Base-by-base conservation (phyloP, 306 rosid genomes). In the Gastrolobium bilobum region DNA sequence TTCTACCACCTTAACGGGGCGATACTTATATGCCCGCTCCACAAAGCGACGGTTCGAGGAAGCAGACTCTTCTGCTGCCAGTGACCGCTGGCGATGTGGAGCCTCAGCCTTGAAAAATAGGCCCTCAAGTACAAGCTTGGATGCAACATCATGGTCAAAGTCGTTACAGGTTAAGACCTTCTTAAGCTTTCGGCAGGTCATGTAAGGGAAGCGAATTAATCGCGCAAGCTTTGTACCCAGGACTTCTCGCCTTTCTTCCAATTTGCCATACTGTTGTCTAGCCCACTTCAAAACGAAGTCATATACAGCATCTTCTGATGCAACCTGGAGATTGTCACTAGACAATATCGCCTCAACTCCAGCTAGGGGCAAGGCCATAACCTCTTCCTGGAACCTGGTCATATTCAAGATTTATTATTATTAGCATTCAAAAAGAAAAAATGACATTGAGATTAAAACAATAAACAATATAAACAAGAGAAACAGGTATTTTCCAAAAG, bases 1-100 rank as follows among this genome's bases (percentile, higher is more conserved):
- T 84, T 96, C 99, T 10, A 96, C 98, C 47, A 96, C 95, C 94
- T 96, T 96, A 44, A 96, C 98, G 0, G 99, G 99, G 30, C 99
- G 99, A 68, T 96, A 93, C 79, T 93, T 96, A 81, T 93, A 96
- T 7, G 97, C 97, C 50, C 99, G 89, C 89, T 96, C 99, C 76
- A 90, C 90, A 60, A 87, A 93, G 26, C 94, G 94, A 20, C 92
- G 97, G 83, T 81, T 81, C 77, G 68, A 51, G 59, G 90, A 71
- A 43, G 87, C 81, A 0, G 96, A 79, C 71, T 91, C 98, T 54
- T 91, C 97, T 4, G 96, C 92, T 51, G 96, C 98, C 52, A 91
- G 71, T 15, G 87, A 71, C 5, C 98, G 88, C 76, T 96, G 99
- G 51, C 99, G 88, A 76, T 93, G 98, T 37, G 99, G 99, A 64